A percentile compares a stretch with the other conserved stretches of the same genome.
Conservation (phyloP, 805 yeast species). For the Saturnispora sanitii region DNA sequence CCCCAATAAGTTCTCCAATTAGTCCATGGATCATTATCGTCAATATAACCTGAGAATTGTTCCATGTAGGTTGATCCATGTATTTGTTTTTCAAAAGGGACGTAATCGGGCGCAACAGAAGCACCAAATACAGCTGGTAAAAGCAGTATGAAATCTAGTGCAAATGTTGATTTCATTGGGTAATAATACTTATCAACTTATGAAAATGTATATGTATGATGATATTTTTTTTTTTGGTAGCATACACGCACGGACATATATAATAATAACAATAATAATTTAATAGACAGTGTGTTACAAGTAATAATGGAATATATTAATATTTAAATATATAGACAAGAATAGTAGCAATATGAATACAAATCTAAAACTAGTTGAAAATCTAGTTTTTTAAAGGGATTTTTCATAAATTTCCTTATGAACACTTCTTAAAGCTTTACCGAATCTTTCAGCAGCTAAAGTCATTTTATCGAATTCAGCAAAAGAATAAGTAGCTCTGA, state of each 20-base stretch:
- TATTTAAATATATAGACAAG: not conserved
- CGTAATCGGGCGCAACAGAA: not conserved
- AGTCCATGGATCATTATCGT: conserved; percentile 56
- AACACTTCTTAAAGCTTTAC: conserved; percentile 15
- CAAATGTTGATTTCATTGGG: not conserved
- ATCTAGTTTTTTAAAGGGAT: not conserved
- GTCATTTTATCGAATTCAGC: conserved; percentile 20
- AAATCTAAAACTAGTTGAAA: not conserved
- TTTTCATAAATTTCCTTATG: conserved; percentile 12
- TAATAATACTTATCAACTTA: no score
- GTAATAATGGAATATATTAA: no score
- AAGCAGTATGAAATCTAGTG: not conserved
- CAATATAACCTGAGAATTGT: conserved; percentile 32
- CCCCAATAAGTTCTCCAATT: conserved; percentile 42
- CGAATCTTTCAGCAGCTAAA: conserved; percentile 23
- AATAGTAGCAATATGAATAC: not conserved
- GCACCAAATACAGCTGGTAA: not conserved
- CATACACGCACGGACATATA: no score
- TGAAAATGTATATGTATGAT: no score
- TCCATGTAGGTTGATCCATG: conserved; percentile 27
- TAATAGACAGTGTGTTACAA: no score
- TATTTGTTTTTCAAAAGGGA: conserved; percentile 16
- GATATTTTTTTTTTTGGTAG: no score
- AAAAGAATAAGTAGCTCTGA: conserved; percentile 26
- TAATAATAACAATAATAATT: no score